A percentile compares a stretch with the other conserved stretches of the same genome.
Conservation (phyloP, 129 eudicot genomes). For the Centrapalus pauciflorus region DNA sequence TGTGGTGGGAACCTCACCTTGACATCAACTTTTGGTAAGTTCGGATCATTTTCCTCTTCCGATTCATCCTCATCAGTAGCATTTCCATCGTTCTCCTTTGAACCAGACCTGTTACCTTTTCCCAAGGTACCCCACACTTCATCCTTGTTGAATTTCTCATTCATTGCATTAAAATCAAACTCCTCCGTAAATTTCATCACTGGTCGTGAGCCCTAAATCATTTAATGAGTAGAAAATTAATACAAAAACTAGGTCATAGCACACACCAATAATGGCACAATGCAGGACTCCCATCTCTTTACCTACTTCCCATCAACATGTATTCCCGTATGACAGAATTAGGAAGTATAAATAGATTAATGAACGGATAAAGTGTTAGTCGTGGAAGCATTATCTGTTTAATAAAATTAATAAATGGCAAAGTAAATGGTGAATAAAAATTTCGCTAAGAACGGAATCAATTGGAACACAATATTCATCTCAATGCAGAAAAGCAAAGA, state of each 20-base stretch:
- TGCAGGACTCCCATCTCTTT: too few species aligned
- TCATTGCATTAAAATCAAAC: slow-evolving; percentile 91
- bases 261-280: neutral
- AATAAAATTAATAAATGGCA: too few species aligned
- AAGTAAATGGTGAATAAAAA: too few species aligned
- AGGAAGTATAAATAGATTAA: too few species aligned
- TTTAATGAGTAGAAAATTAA: neutral
- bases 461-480: too few species aligned
- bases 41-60: slow-evolving; percentile 59
- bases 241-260: neutral
- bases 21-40: slow-evolving; percentile 44
- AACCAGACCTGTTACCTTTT: slow-evolving; percentile 46
- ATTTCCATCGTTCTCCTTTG: slow-evolving; percentile 49
- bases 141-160: slow-evolving; percentile 91
- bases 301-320: too few species aligned
- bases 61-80: slow-evolving; percentile 56
- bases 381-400: too few species aligned
- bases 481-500: too few species aligned
- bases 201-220: slow-evolving; percentile 52
- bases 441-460: too few species aligned
- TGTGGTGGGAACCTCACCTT: slow-evolving; percentile 61
- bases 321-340: too few species aligned
- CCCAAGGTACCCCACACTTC: slow-evolving; percentile 98
- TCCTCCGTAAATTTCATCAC: slow-evolving; percentile 78
- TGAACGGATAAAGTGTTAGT: too few species aligned